phyloP scores from a whole-genome alignment of 2,329 filamentous ascomycete genomes.

The Lasiodiplodia sp. region DNA sequence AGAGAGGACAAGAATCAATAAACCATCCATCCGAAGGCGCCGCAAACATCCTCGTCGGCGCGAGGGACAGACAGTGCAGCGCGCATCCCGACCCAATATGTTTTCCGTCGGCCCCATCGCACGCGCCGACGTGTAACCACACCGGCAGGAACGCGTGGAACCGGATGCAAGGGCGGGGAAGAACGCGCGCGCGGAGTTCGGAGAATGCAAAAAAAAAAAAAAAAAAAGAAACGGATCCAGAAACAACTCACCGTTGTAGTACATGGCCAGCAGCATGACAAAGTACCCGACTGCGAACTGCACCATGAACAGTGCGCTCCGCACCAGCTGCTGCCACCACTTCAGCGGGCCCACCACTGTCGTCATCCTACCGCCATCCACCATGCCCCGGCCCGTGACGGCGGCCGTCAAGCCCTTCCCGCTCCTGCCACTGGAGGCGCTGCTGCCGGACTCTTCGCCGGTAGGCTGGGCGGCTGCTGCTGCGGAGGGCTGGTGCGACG shows the following conservation, averaged over 20 bases:
- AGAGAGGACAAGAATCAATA: background rate
- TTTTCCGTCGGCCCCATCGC: background rate
- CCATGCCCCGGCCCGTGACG: background rate
- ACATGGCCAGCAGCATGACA: constrained; percentile 75
- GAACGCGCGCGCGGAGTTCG: background rate
- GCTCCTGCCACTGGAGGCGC: background rate
- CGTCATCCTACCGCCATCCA: constrained; percentile 52
- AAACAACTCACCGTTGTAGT: constrained; percentile 59
- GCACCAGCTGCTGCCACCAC: constrained; percentile 66
- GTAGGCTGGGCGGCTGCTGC: background rate
- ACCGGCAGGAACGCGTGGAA: background rate
- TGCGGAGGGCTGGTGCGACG: background rate
- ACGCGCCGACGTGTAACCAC: background rate
- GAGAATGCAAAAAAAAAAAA: background rate
- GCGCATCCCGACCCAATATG: background rate
- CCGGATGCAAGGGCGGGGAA: background rate
- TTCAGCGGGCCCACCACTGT: constrained; percentile 57
- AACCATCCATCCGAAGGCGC: too few species aligned
- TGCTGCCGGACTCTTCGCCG: background rate
- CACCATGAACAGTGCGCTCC: constrained; percentile 71
- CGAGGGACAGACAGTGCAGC: background rate
- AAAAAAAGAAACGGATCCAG: background rate
- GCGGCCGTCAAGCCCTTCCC: background rate
- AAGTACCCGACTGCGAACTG: constrained; percentile 81
- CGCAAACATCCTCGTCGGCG: too few species aligned